A percentile compares a stretch with the other conserved stretches of the same genome.
Conservation (phyloP, 352 stramenopile genomes). For the Pythium utonaiense region DNA sequence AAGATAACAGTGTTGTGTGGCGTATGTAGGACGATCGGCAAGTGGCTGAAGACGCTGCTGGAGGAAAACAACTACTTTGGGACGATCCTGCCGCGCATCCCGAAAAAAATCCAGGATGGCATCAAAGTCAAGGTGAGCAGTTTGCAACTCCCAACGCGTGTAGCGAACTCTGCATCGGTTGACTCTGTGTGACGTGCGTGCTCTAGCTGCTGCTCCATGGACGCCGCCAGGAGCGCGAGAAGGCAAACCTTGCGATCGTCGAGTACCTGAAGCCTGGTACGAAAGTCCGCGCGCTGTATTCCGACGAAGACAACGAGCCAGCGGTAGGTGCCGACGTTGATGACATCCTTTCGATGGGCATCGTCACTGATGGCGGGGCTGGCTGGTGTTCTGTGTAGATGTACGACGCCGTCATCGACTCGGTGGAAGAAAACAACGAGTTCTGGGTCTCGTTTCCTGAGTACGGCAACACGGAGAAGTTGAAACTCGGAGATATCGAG, state of each 20-base stretch:
- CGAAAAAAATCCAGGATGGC: conserved; percentile 93
- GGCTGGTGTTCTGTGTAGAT: conserved; percentile 44
- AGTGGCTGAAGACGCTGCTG: conserved; percentile 89
- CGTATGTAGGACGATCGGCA: conserved; percentile 85
- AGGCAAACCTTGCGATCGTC: conserved; percentile 60
- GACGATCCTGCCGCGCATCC: conserved; percentile 95
- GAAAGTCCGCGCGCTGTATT: conserved; percentile 93
- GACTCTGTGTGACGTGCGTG: neutral
- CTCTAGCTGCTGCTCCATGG: conserved; percentile 72
- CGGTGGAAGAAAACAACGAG: conserved; percentile 80
- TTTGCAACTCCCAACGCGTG: neutral
- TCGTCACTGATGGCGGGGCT: too few species aligned
- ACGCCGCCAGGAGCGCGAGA: conserved; percentile 61
- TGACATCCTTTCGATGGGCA: too few species aligned
- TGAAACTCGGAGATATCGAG: conserved; percentile 94
- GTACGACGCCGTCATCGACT: conserved; percentile 96
- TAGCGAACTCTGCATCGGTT: neutral
- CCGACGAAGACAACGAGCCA: conserved; percentile 94
- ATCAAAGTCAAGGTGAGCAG: conserved; percentile 91
- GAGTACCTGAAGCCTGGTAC: conserved; percentile 84
- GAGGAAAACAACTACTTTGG: conserved; percentile 96
- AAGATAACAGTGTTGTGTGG: neutral
- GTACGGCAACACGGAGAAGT: conserved; percentile 96
- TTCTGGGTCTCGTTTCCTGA: conserved; percentile 94
- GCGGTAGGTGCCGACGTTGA: conserved; percentile 32